phyloP scores from a whole-genome alignment of 805 yeast genomes.

The Wickerhamomyces alni region DNA sequence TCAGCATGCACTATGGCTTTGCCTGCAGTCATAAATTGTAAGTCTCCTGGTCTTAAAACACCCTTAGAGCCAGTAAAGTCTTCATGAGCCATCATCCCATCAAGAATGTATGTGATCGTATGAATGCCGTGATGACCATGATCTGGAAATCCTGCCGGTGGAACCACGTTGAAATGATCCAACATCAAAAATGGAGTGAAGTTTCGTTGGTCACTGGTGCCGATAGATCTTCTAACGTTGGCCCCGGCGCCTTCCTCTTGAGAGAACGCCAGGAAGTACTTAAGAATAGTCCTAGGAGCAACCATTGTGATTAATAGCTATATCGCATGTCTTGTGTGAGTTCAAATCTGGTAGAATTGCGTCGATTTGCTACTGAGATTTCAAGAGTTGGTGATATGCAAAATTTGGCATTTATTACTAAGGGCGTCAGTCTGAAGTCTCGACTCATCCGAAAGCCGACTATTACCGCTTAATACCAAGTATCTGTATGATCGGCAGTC shows the following conservation, averaged over 20 bases:
- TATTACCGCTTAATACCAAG: too few species aligned
- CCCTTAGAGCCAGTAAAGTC: constrained; percentile 88
- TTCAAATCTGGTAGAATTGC: too few species aligned
- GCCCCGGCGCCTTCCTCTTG: constrained; percentile 88
- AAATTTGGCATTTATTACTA: too few species aligned
- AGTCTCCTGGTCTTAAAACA: constrained; percentile 70
- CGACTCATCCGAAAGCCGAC: too few species aligned
- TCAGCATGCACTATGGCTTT: constrained; percentile 82
- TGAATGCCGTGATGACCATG: constrained; percentile 84
- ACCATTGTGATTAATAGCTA: too few species aligned
- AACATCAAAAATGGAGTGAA: constrained; percentile 79
- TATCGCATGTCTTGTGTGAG: too few species aligned
- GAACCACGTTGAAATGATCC: constrained; percentile 65
- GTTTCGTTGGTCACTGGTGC: constrained; percentile 58
- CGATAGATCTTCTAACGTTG: constrained; percentile 73
- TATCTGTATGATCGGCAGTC: too few species aligned
- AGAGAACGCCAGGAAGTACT: constrained; percentile 52
- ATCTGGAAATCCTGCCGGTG: constrained; percentile 74
- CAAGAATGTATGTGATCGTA: constrained; percentile 62
- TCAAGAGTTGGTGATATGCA: too few species aligned
- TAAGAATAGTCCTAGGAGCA: constrained; percentile 46
- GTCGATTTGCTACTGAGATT: too few species aligned
- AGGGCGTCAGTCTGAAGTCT: too few species aligned
- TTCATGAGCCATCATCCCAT: constrained; percentile 71
- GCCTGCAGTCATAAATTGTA: constrained; percentile 94